Evolutionary conservation across 2,329 filamentous ascomycete species (phyloP).

Genomic region (Pseudomassariella vexata): DNA sequence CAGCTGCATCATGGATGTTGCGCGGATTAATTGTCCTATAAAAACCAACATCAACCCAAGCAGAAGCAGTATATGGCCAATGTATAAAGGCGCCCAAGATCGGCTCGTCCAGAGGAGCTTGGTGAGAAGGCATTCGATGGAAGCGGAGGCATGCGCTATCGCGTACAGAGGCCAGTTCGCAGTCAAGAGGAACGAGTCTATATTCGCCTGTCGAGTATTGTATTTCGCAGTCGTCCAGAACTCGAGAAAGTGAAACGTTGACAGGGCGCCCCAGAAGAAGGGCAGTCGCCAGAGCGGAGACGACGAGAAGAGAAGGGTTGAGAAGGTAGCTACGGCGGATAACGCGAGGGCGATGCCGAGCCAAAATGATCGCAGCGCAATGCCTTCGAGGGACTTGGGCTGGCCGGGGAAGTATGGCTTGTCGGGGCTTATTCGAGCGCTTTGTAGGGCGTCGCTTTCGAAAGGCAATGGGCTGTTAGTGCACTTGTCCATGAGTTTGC

Average conservation of each 20-base stretch:
- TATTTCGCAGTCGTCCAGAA: conserved; percentile 84
- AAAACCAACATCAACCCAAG: conserved; percentile 60
- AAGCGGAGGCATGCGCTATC: conserved; percentile 70
- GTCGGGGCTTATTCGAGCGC: conserved; percentile 17
- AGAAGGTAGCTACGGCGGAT: conserved; percentile 24
- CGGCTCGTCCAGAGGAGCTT: conserved; percentile 47
- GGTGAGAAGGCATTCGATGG: conserved; percentile 65
- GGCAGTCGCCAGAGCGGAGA: conserved; percentile 55
- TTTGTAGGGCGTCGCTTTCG: too few species aligned
- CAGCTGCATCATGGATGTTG: conserved; percentile 82
- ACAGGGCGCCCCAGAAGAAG: conserved; percentile 64
- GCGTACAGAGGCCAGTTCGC: conserved; percentile 82
- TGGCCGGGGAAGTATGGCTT: conserved; percentile 38
- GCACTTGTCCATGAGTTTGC: too few species aligned
- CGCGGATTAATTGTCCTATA: conserved; percentile 69
- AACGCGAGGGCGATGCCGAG: conserved; percentile 40
- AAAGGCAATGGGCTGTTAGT: too few species aligned
- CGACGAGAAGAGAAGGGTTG: conserved; percentile 28
- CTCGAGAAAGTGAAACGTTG: conserved; percentile 91
- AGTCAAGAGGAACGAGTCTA: conserved; percentile 75
- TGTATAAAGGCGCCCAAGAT: conserved; percentile 38
- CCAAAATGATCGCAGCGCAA: conserved; percentile 51
- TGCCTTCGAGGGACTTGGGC: conserved; percentile 52
- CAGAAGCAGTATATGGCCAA: conserved; percentile 35
- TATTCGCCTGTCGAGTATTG: conserved; percentile 68